Evolutionary conservation across 495 filamentous ascomycete species (phyloP).

Genomic region (Diplogelasinospora grovesii): DNA sequence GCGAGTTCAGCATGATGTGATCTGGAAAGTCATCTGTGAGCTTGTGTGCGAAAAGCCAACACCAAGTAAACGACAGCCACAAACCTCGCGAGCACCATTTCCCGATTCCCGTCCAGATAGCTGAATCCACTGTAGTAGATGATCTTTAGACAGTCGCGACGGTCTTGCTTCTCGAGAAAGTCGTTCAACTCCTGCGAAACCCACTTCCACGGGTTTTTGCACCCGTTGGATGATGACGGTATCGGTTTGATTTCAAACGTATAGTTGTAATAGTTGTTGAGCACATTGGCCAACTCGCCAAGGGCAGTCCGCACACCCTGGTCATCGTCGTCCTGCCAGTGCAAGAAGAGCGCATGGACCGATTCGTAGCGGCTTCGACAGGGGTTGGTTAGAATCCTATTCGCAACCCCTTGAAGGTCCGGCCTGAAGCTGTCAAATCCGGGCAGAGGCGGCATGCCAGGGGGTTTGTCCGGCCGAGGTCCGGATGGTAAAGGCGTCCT

Average conservation of each 20-base stretch:
- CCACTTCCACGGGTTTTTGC: conserved; percentile 37
- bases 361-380: conserved; percentile 37
- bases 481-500: conserved; percentile 42
- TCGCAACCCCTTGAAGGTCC: conserved; percentile 34
- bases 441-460: conserved; percentile 24
- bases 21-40: conserved; percentile 18
- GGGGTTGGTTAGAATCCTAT: conserved; percentile 33
- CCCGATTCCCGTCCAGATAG: conserved; percentile 38
- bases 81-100: conserved; percentile 44
- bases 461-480: conserved; percentile 36
- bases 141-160: conserved; percentile 40
- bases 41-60: neutral
- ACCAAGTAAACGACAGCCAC: neutral
- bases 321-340: conserved; percentile 43
- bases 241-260: conserved; percentile 34
- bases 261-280: conserved; percentile 39
- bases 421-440: conserved; percentile 32
- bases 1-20: conserved; percentile 34
- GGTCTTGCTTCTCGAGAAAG: conserved; percentile 38
- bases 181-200: conserved; percentile 34
- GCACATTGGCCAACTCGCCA: conserved; percentile 32
- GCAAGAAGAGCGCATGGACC: conserved; percentile 37
- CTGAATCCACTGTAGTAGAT: conserved; percentile 43
- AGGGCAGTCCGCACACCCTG: conserved; percentile 23
- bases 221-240: conserved; percentile 32